These are phyloP conservation scores for Phaeosphaeria sp. DNA, from an alignment of 2,329 filamentous ascomycete genomes.

Conservation along the genomic window DNA sequence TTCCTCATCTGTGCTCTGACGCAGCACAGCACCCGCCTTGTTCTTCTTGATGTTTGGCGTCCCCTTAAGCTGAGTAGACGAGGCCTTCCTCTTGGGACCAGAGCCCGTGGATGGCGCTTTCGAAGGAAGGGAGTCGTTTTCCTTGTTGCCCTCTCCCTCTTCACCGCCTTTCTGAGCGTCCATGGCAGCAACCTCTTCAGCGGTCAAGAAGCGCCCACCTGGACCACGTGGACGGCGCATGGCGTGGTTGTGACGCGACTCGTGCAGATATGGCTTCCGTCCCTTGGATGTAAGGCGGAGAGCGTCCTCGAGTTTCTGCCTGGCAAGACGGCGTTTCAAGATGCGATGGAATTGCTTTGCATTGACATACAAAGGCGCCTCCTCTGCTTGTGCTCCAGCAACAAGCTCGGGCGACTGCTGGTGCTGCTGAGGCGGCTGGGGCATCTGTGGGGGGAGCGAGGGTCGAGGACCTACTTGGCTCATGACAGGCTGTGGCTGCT, in stretches of 20 bases:
- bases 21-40: slow-evolving; percentile 50
- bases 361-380: slow-evolving; percentile 96
- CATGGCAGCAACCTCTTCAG: slow-evolving; percentile 92
- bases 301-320: slow-evolving; percentile 92
- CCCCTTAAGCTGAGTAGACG: slow-evolving; percentile 37
- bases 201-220: slow-evolving; percentile 92
- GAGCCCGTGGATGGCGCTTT: slow-evolving; percentile 28
- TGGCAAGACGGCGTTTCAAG: slow-evolving; percentile 87
- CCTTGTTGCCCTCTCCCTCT: slow-evolving; percentile 47
- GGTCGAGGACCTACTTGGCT: slow-evolving; percentile 67
- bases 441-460: slow-evolving; percentile 57
- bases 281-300: slow-evolving; percentile 92
- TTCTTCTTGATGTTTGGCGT: slow-evolving; percentile 55
- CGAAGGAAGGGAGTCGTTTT: slow-evolving; percentile 41
- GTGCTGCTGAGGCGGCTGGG: slow-evolving; percentile 68
- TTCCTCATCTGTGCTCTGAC: slow-evolving; percentile 58
- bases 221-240: slow-evolving; percentile 95
- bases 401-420: slow-evolving; percentile 83
- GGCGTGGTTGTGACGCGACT: slow-evolving; percentile 96
- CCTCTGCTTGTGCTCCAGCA: slow-evolving; percentile 71
- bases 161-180: slow-evolving; percentile 57
- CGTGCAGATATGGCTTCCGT: slow-evolving; percentile 94
- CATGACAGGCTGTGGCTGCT: slow-evolving; percentile 77
- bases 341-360: slow-evolving; percentile 99
- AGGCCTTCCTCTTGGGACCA: slow-evolving; percentile 43